These are phyloP conservation scores for Kokia cookei DNA, from an alignment of 441 rosid species.

Conservation along the genomic window DNA sequence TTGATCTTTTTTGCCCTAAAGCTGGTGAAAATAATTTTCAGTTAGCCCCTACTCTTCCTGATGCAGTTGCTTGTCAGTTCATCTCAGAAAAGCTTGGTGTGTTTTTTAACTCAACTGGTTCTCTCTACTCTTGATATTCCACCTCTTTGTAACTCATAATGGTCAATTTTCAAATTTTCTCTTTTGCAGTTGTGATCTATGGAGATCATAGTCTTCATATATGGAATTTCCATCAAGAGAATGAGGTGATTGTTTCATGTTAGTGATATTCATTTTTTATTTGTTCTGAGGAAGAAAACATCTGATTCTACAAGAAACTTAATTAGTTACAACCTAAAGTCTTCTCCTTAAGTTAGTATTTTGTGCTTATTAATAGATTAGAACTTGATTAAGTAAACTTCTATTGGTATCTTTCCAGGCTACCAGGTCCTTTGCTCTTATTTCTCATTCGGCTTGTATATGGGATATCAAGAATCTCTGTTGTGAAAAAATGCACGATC, in stretches of 20 bases:
- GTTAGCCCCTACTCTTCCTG: conserved; percentile 35
- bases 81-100: conserved; percentile 57
- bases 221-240: conserved; percentile 67
- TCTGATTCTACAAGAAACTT: background rate
- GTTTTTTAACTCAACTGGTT: conserved; percentile 15
- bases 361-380: conserved; percentile 14
- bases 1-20: conserved; percentile 13
- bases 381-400: conserved; percentile 13
- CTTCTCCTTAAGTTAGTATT: conserved; percentile 6
- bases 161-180: conserved; percentile 10
- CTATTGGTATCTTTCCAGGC: conserved; percentile 41
- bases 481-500: conserved; percentile 73
- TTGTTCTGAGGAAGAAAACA: conserved; percentile 7
- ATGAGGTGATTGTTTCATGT: conserved; percentile 41
- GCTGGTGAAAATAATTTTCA: conserved; percentile 24
- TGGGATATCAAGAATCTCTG: conserved; percentile 84
- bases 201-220: conserved; percentile 68
- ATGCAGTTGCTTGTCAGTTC: conserved; percentile 86
- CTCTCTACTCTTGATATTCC: background rate
- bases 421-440: conserved; percentile 53
- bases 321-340: background rate
- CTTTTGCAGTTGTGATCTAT: conserved; percentile 64
- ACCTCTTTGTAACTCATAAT: conserved; percentile 8
- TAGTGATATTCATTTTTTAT: conserved; percentile 4
- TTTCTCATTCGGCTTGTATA: conserved; percentile 77